Evolutionary conservation across 768 basidiomycete species (phyloP), one percentile per base, ranked within the genome.

Genomic region (Lactarius vividus): DNA sequence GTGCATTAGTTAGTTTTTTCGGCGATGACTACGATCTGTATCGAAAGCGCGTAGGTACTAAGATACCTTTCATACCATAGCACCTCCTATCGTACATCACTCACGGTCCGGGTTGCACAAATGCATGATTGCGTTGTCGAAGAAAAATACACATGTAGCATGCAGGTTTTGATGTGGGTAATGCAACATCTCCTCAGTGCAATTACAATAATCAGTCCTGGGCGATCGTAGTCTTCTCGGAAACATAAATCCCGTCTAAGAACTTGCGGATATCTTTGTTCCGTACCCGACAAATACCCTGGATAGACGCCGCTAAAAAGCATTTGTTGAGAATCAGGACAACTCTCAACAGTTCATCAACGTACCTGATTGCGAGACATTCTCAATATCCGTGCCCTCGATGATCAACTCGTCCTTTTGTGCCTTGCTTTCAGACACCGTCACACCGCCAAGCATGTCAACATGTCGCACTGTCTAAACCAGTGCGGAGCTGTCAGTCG

Each of bases 251-350:
- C 77, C 93, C 91, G 76, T 96, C 93, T 77, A 97, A 83, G 85
- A 98, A 97, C 84, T 98, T 97, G 74, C 96, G 94, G 80, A 98
- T 98, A 84, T 96, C 96, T 84, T 99, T 99, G 89, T 98, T 97
- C 79, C 94, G 91, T 74, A 99, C 97, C 72, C 89, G 87, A 83
- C 94, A 97, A 68, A 90, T 83, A 72, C 96, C 96, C 77, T 98
- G 97, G 76, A 99, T 98, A 49, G 92, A 92, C 56, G 97, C 97
- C 67, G 97, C 94, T 89, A 2, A 60, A 33, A 64, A 29, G 35
- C 56, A n/a, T 55, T 66, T 49, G 29, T 16, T 68, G 68, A 55
- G 72, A 58, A n/a, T n/a, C 6, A 52, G 23, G 49, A 10, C 23
- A 46, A 40, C 39, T 58, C 53, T 3, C 40, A 0, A 57, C 29